Base-by-base conservation (phyloP, 305 asterid genomes). In the Plantago coronopus region DNA sequence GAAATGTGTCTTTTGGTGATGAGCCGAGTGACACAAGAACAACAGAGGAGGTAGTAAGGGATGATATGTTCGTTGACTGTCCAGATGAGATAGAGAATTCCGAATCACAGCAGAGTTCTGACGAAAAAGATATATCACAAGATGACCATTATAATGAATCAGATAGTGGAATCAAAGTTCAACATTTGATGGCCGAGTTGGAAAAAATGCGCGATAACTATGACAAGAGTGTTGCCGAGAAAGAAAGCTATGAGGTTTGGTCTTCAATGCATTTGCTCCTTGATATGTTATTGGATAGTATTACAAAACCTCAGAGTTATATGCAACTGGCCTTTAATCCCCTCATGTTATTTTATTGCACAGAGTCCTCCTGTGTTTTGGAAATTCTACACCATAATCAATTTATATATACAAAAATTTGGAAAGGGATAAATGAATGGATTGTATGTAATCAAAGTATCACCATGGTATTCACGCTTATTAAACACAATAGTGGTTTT, bases 61-160 rank as follows among this genome's bases (percentile, higher is more conserved):
- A 91, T 49, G 99, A 93, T 62, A 81, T 79, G 83, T 94, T 94
- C 78, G 96, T 94, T 65, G 99, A 94, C 75, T 90, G 97, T 74
- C 87, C 95, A 50, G 99, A 90, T 61, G 96, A 87, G 76, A 86
- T 87, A 25, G 97, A 89, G 73, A 70, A 54, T 76, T 79, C 89
- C 23, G 97, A 81, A 60, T 72, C 88, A 69, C 87, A 69, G 50
- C 83, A 78, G 64, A 74, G 20, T 66, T 81, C 77, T 16, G 93
- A 72, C 73, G 88, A 72, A 66, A 83, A 67, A 68, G 81, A 82
- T 61, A 66, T 58, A 53, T 64, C 18, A 27, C 59, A 44, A 66
- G 81, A 74, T 48, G 72, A 66, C 64, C 82, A 72, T 59, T 61
- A 62, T 27, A 66, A 78, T 76, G 93, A 74, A 74, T 54, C 70